Evolutionary conservation across 1,284 basidiomycete genomes (phyloP), one percentile per base, ranked within the genome.

Genomic region (Marasmius oreades): DNA sequence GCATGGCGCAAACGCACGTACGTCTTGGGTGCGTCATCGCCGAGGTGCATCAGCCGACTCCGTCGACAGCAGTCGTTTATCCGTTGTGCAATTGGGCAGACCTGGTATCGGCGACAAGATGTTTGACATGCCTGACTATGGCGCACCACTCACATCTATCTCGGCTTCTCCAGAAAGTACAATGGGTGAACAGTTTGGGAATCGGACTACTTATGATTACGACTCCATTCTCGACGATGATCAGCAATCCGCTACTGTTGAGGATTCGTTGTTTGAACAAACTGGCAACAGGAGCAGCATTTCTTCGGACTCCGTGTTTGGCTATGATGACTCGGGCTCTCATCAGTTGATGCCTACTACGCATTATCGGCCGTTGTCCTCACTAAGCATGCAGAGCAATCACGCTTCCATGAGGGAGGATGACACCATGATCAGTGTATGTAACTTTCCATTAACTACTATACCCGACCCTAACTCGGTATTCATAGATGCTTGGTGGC

Each of bases 91-190:
- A 10, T 67, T 90, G 3, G 84, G 77, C 2, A 79, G 92, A 20
- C 92, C 92, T 1, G 90, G 86, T 1, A 70, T 94, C 2, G 91
- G 92, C 0, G 92, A 93, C 66, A 91, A 93, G 76, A 93, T 94
- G 92, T 92, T 94, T 64, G 83, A 88, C 28, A 80, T 75, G 18
- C 73, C 73, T n/a, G 51, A 86, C 48, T 77, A 76, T 43, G 80
- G 79, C 3, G 77, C 81, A 55, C 81, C 86, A 0, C 75, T 92
- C 26, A 69, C 77, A 0, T 76, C 87, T 0, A 92, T 92, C 61
- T 81, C 85, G 0, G 88, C 82, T 0, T 90, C 88, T 2, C 67
- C 77, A 10, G 77, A 77, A 42, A 79, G 78, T 53, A 64, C 67
- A 16, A 61, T 24, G 24, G 52, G 16, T 22, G 28, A 60, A 14